Conservation (phyloP, 257 asterid genomes). For the Ilex asprella region DNA sequence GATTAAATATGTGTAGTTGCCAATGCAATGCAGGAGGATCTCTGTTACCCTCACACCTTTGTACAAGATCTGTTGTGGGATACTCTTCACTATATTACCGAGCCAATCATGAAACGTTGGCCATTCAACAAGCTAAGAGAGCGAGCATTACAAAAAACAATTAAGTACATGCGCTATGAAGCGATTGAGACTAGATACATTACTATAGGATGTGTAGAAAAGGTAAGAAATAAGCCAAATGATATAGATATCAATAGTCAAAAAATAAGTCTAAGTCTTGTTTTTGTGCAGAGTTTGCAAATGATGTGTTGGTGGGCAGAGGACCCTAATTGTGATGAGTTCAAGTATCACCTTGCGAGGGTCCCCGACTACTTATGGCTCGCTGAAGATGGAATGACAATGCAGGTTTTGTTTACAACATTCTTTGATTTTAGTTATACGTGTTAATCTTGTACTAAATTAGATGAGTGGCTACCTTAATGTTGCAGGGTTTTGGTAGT, state of each 20-base stretch:
- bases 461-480: not conserved
- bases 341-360: slow-evolving; percentile 68
- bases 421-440: not conserved
- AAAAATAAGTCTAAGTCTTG: not conserved
- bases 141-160: slow-evolving; percentile 46
- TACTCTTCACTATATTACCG: slow-evolving; percentile 44
- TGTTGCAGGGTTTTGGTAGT: slow-evolving; percentile 63
- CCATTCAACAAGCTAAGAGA: slow-evolving; percentile 57
- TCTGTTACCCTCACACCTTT: slow-evolving; percentile 53
- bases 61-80: slow-evolving; percentile 67
- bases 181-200: slow-evolving; percentile 59
- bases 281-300: slow-evolving; percentile 46
- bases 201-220: slow-evolving; percentile 54
- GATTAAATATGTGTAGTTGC: too few relatives aligned
- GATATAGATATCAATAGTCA: too few relatives aligned
- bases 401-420: slow-evolving; percentile 37
- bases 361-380: slow-evolving; percentile 79
- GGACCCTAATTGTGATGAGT: slow-evolving; percentile 58
- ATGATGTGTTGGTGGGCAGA: slow-evolving; percentile 91
- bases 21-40: slow-evolving; percentile 41
- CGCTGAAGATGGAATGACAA: slow-evolving; percentile 89
- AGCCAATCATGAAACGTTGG: slow-evolving; percentile 68
- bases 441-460: not conserved
- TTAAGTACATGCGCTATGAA: slow-evolving; percentile 52
- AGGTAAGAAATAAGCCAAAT: slow-evolving; percentile 18